Conservation (phyloP, 768 basidiomycete genomes). For the Pholiota conissans region DNA sequence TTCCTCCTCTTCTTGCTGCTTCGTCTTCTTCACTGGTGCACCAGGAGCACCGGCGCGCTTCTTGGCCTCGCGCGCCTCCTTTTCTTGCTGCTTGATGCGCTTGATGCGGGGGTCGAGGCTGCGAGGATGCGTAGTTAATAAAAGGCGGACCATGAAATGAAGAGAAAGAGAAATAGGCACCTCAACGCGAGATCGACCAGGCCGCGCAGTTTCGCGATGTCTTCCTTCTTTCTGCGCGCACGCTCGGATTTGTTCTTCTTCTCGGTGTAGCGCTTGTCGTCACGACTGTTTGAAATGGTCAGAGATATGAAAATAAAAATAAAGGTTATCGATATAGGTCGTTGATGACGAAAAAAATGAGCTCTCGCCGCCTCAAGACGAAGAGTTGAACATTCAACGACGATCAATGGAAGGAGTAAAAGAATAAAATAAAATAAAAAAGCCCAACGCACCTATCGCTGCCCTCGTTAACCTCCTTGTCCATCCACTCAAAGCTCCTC, state of each 20-base stretch:
- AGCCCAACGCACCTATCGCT: slow-evolving; percentile 74
- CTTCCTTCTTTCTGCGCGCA: slow-evolving; percentile 94
- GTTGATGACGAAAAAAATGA: no score
- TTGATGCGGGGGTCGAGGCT: slow-evolving; percentile 92
- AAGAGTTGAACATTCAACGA: no score
- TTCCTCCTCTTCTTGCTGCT: slow-evolving; percentile 74
- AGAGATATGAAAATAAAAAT: background rate
- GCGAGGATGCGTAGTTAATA: background rate
- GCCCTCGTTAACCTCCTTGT: slow-evolving; percentile 98
- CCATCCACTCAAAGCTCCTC: slow-evolving; percentile 96
- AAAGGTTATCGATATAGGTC: no score
- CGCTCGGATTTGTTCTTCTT: slow-evolving; percentile 99
- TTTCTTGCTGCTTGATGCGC: slow-evolving; percentile 94
- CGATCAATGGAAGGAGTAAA: no score
- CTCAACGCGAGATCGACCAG: slow-evolving; percentile 85
- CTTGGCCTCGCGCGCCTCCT: slow-evolving; percentile 91
- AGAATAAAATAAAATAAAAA: background rate
- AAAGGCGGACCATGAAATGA: background rate
- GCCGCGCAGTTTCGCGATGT: slow-evolving; percentile 83
- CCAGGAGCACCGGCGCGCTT: slow-evolving; percentile 54
- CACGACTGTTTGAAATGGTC: slow-evolving; percentile 57
- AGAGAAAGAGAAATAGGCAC: slow-evolving; percentile 21
- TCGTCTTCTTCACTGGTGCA: slow-evolving; percentile 63
- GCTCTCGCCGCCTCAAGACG: no score
- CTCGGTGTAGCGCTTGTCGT: slow-evolving; percentile 98